Percentiles rank a stretch among this genome's conserved stretches.
phyloP scores from a whole-genome alignment of 2,329 filamentous ascomycete species.

The Penicillium sp. region DNA sequence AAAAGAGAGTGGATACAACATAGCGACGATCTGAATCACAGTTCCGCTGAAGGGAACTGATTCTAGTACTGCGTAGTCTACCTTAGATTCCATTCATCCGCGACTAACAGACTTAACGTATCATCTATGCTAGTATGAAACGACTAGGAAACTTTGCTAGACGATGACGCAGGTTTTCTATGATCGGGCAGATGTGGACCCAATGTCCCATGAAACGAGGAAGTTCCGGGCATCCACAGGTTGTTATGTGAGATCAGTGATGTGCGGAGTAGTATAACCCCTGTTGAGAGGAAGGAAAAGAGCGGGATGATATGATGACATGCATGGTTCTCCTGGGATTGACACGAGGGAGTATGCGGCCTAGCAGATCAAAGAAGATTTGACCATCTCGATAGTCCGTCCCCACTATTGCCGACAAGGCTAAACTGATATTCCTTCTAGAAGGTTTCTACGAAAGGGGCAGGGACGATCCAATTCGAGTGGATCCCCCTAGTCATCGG shows the following conservation, averaged over 20 bases:
- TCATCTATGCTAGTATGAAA: conserved; percentile 10
- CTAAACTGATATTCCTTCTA: conserved; percentile 31
- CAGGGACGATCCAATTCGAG: conserved; percentile 7
- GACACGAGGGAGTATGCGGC: conserved; percentile 6
- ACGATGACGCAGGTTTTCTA: conserved; percentile 6
- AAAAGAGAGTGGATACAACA: conserved; percentile 25
- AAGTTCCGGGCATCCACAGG: neutral
- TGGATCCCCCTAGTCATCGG: conserved; percentile 10
- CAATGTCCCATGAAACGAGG: conserved; percentile 11
- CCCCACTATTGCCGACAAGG: conserved; percentile 20
- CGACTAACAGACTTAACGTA: neutral
- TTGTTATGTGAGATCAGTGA: neutral
- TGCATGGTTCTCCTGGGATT: conserved; percentile 12
- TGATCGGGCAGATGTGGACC: conserved; percentile 11
- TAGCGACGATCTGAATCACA: conserved; percentile 27
- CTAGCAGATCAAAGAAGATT: conserved; percentile 1
- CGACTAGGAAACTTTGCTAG: conserved; percentile 2
- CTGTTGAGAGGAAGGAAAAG: neutral
- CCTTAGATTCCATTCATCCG: neutral
- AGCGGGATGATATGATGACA: conserved; percentile 5
- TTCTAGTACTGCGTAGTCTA: neutral
- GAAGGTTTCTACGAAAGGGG: conserved; percentile 25
- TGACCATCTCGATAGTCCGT: conserved; percentile 20
- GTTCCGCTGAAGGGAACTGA: neutral
- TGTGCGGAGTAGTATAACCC: neutral